Evolutionary conservation across 768 basidiomycete genomes (phyloP).

Genomic region (Suillus occidentalis): DNA sequence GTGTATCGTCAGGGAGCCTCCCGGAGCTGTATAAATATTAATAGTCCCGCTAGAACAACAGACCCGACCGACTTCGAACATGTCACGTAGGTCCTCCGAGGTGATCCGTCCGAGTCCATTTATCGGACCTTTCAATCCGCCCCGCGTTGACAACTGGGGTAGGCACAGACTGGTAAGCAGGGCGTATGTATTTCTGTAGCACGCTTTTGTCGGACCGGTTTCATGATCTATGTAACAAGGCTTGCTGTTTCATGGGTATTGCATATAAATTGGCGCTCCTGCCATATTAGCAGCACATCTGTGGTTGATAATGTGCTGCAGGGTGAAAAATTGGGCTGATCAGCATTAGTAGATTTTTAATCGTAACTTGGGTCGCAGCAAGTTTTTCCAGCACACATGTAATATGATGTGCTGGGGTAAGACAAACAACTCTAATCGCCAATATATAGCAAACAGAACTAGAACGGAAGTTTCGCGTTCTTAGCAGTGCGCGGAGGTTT

Average conservation of each 20-base stretch:
- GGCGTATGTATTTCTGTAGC: not conserved
- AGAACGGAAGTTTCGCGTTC: slow-evolving; percentile 62
- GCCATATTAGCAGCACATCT: not conserved
- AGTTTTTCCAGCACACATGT: not conserved
- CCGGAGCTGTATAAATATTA: not conserved
- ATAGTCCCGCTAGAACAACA: not conserved
- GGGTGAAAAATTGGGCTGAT: not conserved
- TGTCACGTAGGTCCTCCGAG: not conserved
- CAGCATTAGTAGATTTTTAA: not conserved
- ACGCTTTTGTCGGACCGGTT: too few species aligned
- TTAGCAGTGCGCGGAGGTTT: slow-evolving; percentile 47
- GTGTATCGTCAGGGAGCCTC: not conserved
- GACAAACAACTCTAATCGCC: not conserved
- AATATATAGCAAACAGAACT: slow-evolving; percentile 20
- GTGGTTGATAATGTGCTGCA: not conserved
- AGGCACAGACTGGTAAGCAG: not conserved
- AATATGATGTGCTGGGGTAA: not conserved
- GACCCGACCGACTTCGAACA: not conserved
- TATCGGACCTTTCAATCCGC: not conserved
- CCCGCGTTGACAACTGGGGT: not conserved
- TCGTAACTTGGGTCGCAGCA: not conserved
- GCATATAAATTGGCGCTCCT: too few species aligned
- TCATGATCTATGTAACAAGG: too few species aligned
- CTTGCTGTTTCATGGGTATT: too few species aligned
- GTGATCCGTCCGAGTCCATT: not conserved